Evolutionary conservation across 257 asterid species (phyloP).

Genomic region (Jacaranda mimosifolia): DNA sequence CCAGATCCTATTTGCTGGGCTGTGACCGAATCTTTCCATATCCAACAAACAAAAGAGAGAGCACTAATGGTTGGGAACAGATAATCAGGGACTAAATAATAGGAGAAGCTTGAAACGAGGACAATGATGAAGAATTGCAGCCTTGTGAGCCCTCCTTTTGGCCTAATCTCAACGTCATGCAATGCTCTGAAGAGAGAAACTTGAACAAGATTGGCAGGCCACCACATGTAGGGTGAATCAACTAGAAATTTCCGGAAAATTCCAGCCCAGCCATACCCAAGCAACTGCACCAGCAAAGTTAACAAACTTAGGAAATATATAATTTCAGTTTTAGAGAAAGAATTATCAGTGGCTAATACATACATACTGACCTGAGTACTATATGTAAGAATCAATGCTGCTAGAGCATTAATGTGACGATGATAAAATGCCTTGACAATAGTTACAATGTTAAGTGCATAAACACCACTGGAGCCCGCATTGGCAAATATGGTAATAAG

Average conservation of each 20-base stretch:
- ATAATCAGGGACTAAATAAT: constrained; percentile 68
- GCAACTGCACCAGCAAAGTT: constrained; percentile 46
- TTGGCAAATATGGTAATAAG: constrained; percentile 72
- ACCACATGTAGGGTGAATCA: constrained; percentile 88
- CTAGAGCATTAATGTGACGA: constrained; percentile 52
- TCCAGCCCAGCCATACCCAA: constrained; percentile 86
- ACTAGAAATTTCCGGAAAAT: constrained; percentile 67
- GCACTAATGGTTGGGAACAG: constrained; percentile 70
- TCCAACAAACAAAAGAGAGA: constrained; percentile 70
- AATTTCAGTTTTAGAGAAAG: not conserved
- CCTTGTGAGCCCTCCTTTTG: constrained; percentile 69
- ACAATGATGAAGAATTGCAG: constrained; percentile 70
- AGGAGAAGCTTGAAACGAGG: constrained; percentile 66
- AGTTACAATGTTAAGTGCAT: constrained; percentile 61
- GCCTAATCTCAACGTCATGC: constrained; percentile 62
- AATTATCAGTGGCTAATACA: not conserved
- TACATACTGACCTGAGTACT: constrained; percentile 55
- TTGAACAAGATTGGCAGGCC: constrained; percentile 81
- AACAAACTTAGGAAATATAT: not conserved
- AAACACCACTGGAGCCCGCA: constrained; percentile 56
- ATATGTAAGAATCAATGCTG: constrained; percentile 61
- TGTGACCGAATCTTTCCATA: constrained; percentile 67
- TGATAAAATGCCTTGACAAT: constrained; percentile 68
- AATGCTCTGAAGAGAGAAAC: constrained; percentile 79
- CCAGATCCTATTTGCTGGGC: constrained; percentile 74